Evolutionary conservation across 2,329 filamentous ascomycete genomes (phyloP).

Genomic region (Pseudogymnoascus sp.): DNA sequence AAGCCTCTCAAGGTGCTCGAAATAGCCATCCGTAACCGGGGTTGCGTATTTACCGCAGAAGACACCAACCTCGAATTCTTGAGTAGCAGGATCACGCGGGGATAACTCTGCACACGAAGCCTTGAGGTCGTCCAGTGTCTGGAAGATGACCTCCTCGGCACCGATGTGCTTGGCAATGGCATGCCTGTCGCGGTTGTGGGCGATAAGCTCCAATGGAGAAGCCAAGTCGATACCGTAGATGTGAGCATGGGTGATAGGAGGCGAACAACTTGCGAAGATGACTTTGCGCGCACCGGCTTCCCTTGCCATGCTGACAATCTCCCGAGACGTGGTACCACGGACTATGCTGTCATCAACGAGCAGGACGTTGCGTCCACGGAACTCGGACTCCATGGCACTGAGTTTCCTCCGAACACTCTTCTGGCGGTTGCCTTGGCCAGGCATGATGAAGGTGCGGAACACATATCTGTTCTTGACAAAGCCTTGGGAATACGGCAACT

Average conservation of each 20-base stretch:
- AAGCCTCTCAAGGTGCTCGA: slow-evolving; percentile 67
- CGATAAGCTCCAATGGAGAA: slow-evolving; percentile 63
- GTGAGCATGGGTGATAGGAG: slow-evolving; percentile 77
- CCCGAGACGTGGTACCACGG: slow-evolving; percentile 71
- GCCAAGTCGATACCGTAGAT: slow-evolving; percentile 79
- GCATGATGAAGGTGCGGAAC: slow-evolving; percentile 82
- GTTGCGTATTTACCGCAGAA: slow-evolving; percentile 87
- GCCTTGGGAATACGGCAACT: slow-evolving; percentile 71
- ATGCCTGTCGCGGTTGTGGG: slow-evolving; percentile 55
- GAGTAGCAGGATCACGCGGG: slow-evolving; percentile 46
- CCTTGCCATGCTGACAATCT: slow-evolving; percentile 76
- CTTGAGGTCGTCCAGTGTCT: slow-evolving; percentile 72
- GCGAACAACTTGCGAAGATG: slow-evolving; percentile 75
- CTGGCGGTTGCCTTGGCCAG: slow-evolving; percentile 70
- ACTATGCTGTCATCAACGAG: slow-evolving; percentile 89
- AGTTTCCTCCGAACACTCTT: slow-evolving; percentile 87
- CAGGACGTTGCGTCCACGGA: slow-evolving; percentile 70
- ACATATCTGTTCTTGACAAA: slow-evolving; percentile 90
- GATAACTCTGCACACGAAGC: slow-evolving; percentile 68
- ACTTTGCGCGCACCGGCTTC: slow-evolving; percentile 78
- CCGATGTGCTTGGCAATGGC: slow-evolving; percentile 62
- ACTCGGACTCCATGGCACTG: slow-evolving; percentile 79
- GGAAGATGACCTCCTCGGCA: slow-evolving; percentile 70
- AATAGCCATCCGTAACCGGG: slow-evolving; percentile 70
- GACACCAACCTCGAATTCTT: slow-evolving; percentile 81